Evolutionary conservation across 1,139 yeast species (phyloP).

Genomic region (Suhomyces taliae): DNA sequence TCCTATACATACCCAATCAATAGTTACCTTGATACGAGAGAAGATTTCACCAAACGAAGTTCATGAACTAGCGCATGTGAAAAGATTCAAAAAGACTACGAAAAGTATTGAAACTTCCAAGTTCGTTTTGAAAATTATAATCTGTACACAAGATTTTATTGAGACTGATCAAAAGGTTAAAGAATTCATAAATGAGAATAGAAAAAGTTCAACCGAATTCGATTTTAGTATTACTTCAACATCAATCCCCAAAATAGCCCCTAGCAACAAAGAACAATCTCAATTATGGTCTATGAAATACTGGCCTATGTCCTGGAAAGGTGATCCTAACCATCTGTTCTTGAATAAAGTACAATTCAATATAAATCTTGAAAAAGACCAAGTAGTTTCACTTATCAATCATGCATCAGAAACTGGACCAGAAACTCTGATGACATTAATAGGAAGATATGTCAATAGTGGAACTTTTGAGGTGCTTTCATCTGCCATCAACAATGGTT

Average conservation of each 20-base stretch:
- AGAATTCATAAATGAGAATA: constrained; percentile 10
- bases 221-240: constrained; percentile 5
- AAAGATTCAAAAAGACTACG: constrained; percentile 30
- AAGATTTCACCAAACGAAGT: constrained; percentile 28
- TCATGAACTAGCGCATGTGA: constrained; percentile 29
- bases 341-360: constrained; percentile 55
- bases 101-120: background rate
- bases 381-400: constrained; percentile 36
- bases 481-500: constrained; percentile 21
- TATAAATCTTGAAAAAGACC: constrained; percentile 38
- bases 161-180: constrained; percentile 16
- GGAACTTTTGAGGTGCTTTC: constrained; percentile 20
- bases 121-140: constrained; percentile 21
- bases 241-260: constrained; percentile 52
- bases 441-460: constrained; percentile 21
- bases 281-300: constrained; percentile 59
- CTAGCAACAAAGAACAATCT: constrained; percentile 64
- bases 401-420: constrained; percentile 1
- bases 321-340: constrained; percentile 80
- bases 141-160: constrained; percentile 28
- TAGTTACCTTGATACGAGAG: constrained; percentile 28
- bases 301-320: constrained; percentile 96
- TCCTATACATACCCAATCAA: constrained; percentile 31
- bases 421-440: constrained; percentile 21
- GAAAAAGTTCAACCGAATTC: background rate